Conservation (phyloP, 2,329 filamentous ascomycete species). For the Penicillium janthinellum region DNA sequence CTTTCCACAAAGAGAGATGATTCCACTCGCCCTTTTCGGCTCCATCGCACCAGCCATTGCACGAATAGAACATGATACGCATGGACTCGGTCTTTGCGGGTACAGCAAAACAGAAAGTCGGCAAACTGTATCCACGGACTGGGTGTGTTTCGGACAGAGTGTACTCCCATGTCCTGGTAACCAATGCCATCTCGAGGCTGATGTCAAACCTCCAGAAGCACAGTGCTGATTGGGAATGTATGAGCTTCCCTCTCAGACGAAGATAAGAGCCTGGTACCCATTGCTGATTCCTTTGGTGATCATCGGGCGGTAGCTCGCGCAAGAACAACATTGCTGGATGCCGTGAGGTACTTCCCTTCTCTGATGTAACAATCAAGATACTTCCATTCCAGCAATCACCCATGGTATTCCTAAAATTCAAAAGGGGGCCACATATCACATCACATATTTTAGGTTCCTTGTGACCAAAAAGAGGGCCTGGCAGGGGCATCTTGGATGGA, state of each 20-base stretch:
- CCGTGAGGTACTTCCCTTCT: not conserved
- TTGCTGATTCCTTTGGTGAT: not conserved
- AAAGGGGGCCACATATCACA: not conserved
- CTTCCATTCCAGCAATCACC: not conserved
- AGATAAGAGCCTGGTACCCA: not conserved
- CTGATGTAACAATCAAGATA: not conserved
- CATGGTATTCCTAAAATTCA: not conserved
- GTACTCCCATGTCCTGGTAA: too few species aligned
- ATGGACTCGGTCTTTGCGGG: not conserved
- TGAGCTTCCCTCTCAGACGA: not conserved
- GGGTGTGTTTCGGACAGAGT: too few species aligned
- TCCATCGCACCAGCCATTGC: not conserved
- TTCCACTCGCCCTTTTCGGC: not conserved
- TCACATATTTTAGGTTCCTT: not conserved
- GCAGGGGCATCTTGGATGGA: not conserved
- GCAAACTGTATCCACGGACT: not conserved
- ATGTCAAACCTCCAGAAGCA: not conserved
- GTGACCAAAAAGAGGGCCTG: not conserved
- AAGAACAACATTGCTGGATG: not conserved
- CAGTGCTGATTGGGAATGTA: not conserved
- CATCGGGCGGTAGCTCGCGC: not conserved
- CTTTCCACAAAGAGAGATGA: not conserved
- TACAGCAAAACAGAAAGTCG: not conserved
- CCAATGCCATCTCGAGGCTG: not conserved
- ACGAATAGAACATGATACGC: not conserved